These are phyloP conservation scores for Scytalidium sp. DNA, from an alignment of 2,329 filamentous ascomycete genomes.

Conservation along the genomic window DNA sequence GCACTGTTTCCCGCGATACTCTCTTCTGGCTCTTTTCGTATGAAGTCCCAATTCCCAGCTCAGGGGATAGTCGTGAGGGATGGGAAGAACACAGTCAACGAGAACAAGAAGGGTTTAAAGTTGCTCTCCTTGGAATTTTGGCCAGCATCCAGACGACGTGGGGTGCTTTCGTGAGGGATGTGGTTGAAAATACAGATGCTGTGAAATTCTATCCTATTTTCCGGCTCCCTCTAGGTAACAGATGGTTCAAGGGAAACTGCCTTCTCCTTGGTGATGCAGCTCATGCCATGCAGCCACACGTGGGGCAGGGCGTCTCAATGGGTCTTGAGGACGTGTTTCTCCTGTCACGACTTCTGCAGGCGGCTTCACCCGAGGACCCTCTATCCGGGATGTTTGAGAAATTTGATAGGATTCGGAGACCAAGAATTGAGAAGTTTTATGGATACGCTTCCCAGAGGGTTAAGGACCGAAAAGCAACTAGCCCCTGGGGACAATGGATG, in stretches of 20 bases:
- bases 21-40: slow-evolving; percentile 30
- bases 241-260: slow-evolving; percentile 33
- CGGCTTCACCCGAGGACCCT: slow-evolving; percentile 7
- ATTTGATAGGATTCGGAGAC: slow-evolving; percentile 28
- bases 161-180: slow-evolving; percentile 21
- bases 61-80: slow-evolving; percentile 26
- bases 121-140: slow-evolving; percentile 20
- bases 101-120: slow-evolving; percentile 29
- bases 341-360: slow-evolving; percentile 23
- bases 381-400: slow-evolving; percentile 19
- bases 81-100: slow-evolving; percentile 28
- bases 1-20: slow-evolving; percentile 19
- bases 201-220: slow-evolving; percentile 34
- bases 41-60: slow-evolving; percentile 23
- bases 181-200: slow-evolving; percentile 15
- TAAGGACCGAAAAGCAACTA: slow-evolving; percentile 18
- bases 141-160: slow-evolving; percentile 18
- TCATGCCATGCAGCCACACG: slow-evolving; percentile 51
- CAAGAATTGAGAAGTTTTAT: slow-evolving; percentile 25
- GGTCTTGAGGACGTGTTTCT: slow-evolving; percentile 51
- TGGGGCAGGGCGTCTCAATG: slow-evolving; percentile 53
- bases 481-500: slow-evolving; percentile 23
- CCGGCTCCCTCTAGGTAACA: slow-evolving; percentile 29
- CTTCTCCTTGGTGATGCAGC: slow-evolving; percentile 56
- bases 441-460: slow-evolving; percentile 22